Percentiles rank a stretch among this genome's conserved stretches.
These are phyloP conservation scores for Melampsora americana DNA, from an alignment of 1,284 basidiomycete species.

Conservation along the genomic window DNA sequence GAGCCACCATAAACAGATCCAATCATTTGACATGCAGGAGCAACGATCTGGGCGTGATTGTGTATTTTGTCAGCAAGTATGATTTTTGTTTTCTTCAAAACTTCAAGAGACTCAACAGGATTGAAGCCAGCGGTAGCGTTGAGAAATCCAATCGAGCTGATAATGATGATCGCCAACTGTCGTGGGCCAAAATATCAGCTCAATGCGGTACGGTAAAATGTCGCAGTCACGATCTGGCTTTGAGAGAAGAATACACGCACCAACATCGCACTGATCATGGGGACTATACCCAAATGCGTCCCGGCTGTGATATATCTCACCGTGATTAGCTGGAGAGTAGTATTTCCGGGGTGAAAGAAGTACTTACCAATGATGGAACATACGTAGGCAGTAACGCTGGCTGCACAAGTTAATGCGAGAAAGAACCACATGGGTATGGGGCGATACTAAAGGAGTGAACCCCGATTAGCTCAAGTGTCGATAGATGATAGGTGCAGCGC, in stretches of 20 bases:
- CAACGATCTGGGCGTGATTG: conserved; percentile 25
- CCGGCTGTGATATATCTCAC: conserved; percentile 6
- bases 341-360: background rate
- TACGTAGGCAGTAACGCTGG: conserved; percentile 19
- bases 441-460: conserved; percentile 4
- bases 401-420: conserved; percentile 13
- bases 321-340: background rate
- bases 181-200: background rate
- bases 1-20: conserved; percentile 43
- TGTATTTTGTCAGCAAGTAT: too few relatives aligned
- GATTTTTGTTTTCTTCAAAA: background rate
- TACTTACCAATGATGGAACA: conserved; percentile 39
- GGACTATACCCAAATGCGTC: conserved; percentile 22
- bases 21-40: conserved; percentile 45
- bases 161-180: conserved; percentile 24
- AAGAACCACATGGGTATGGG: conserved; percentile 41
- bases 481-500: background rate
- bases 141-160: conserved; percentile 43
- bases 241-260: conserved; percentile 7
- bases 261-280: conserved; percentile 26
- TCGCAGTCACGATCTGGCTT: background rate
- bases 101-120: conserved; percentile 23
- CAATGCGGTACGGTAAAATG: background rate
- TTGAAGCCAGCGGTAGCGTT: conserved; percentile 44
- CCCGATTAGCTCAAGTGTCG: background rate